Base-by-base conservation (phyloP, 1,284 basidiomycete species). In the Psilocybe mexicana region DNA sequence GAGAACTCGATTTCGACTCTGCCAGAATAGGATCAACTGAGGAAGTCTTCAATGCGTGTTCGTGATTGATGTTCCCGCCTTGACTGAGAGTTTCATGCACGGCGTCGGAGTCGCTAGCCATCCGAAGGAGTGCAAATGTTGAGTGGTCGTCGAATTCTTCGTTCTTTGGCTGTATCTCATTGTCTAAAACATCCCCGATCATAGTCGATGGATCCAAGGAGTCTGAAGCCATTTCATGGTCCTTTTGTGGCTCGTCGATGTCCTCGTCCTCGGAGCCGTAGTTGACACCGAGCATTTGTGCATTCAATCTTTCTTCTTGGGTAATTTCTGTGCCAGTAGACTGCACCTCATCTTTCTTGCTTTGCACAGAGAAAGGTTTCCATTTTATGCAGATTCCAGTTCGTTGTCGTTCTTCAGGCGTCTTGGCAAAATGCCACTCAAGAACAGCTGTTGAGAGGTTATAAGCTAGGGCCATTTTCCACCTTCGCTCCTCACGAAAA, bases 401-500 rank as follows among this genome's bases (percentile, higher is more conserved):
- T 2, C 73, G 75, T 0, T 86, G 74, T 38, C 93, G 84, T 59
- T 90, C 88, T 61, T 88, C 86, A 10, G 76, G 73, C 6, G 79
- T 80, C 6, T 79, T 77, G 3, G 92, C 88, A 52, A 84, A 81
- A 70, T 97, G 93, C 93, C 94, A 99, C 63, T 93, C 90, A 10
- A 91, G 81, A 11, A 93, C 88, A 48, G 93, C 86, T 53, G 86
- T 86, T 0, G 93, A 93, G n/a, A 98, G 73, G 59, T 90, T 88
- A 69, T 89, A 90, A 0, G 96, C 96, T 18, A 94, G 71, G 0
- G 90, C 88, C 36, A 92, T 76, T 72, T 99, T 99, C 96, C 96
- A 99, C 59, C 85, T 84, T 52, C 93, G 80, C 70, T 99, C 97
- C 73, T 99, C 95, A 6, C 91, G 86, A 67, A 95, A 98, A 69